Conservation (phyloP, 2,329 filamentous ascomycete species). For the Thelonectria blattea region DNA sequence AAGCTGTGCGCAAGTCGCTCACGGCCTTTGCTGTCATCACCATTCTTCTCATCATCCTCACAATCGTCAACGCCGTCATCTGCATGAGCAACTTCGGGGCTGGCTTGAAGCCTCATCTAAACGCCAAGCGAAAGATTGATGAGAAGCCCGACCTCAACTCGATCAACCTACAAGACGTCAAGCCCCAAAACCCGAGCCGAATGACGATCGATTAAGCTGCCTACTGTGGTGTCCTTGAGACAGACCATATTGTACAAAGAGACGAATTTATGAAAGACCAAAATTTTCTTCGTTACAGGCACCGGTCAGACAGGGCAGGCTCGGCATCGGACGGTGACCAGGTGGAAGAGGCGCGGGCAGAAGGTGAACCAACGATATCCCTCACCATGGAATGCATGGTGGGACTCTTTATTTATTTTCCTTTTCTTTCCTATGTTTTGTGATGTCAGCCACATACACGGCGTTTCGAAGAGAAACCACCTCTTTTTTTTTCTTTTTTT, state of each 20-base stretch:
- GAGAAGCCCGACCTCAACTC: slow-evolving; percentile 64
- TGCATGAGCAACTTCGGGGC: slow-evolving; percentile 92
- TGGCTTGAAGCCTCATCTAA: slow-evolving; percentile 86
- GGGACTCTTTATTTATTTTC: slow-evolving; percentile 32
- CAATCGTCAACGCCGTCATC: slow-evolving; percentile 83
- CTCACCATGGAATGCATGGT: slow-evolving; percentile 24
- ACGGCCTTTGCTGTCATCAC: slow-evolving; percentile 95
- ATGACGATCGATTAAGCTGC: slow-evolving; percentile 65
- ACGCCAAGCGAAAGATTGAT: slow-evolving; percentile 55
- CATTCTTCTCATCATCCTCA: slow-evolving; percentile 84
- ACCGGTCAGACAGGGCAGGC: slow-evolving; percentile 40
- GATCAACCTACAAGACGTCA: slow-evolving; percentile 63
- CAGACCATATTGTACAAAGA: slow-evolving; percentile 42
- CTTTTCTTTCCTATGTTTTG: slow-evolving; percentile 21
- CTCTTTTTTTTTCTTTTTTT: slow-evolving; percentile 21
- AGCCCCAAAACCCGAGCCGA: slow-evolving; percentile 58
- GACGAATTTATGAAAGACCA: slow-evolving; percentile 44
- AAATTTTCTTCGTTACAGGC: slow-evolving; percentile 33
- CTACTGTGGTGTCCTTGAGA: slow-evolving; percentile 8
- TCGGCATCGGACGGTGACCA: slow-evolving; percentile 36
- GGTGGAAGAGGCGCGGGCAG: slow-evolving; percentile 36
- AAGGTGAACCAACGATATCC: slow-evolving; percentile 40
- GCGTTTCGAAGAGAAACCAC: slow-evolving; percentile 32
- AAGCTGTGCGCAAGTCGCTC: slow-evolving; percentile 80
- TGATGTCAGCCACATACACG: slow-evolving; percentile 32